Evolutionary conservation across 2,329 filamentous ascomycete species (phyloP).

Genomic region (Penicillium rolfsii): DNA sequence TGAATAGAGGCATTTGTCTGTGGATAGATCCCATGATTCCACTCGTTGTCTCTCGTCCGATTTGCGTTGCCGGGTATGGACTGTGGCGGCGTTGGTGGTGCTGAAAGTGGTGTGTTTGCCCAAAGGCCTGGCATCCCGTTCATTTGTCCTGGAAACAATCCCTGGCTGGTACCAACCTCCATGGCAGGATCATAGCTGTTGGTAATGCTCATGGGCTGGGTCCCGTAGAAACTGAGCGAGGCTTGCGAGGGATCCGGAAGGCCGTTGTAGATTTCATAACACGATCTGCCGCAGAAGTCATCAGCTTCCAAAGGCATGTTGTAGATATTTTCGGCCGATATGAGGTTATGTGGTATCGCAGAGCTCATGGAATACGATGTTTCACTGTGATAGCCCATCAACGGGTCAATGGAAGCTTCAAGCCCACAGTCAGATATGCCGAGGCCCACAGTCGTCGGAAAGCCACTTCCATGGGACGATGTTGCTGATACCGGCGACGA

Average conservation of each 20-base stretch:
- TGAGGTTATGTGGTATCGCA: constrained; percentile 31
- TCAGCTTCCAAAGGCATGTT: constrained; percentile 28
- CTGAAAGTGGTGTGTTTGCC: constrained; percentile 32
- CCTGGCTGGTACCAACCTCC: constrained; percentile 19
- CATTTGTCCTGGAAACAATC: constrained; percentile 21
- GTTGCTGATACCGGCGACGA: constrained; percentile 27
- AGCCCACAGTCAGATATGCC: constrained; percentile 37
- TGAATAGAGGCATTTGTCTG: constrained; percentile 1
- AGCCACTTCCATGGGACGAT: constrained; percentile 20
- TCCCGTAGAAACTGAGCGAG: constrained; percentile 31
- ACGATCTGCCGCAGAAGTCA: constrained; percentile 23
- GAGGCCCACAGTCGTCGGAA: constrained; percentile 31
- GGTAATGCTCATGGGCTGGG: constrained; percentile 29
- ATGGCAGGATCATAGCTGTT: constrained; percentile 31
- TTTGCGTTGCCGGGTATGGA: constrained; percentile 2
- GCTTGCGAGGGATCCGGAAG: constrained; percentile 28
- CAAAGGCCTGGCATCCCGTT: constrained; percentile 27
- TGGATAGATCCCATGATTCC: constrained; percentile 20
- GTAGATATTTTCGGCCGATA: constrained; percentile 26
- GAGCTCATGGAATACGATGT: constrained; percentile 27
- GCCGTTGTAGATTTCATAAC: constrained; percentile 32
- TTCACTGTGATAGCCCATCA: constrained; percentile 24
- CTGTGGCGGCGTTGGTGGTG: constrained; percentile 25
- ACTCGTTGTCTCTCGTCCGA: constrained; percentile 24
- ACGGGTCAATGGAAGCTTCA: constrained; percentile 28